Evolutionary conservation across 2,329 filamentous ascomycete genomes (phyloP), one percentile per base, ranked within the genome.

Genomic region (Pseudogymnoascus sp.): DNA sequence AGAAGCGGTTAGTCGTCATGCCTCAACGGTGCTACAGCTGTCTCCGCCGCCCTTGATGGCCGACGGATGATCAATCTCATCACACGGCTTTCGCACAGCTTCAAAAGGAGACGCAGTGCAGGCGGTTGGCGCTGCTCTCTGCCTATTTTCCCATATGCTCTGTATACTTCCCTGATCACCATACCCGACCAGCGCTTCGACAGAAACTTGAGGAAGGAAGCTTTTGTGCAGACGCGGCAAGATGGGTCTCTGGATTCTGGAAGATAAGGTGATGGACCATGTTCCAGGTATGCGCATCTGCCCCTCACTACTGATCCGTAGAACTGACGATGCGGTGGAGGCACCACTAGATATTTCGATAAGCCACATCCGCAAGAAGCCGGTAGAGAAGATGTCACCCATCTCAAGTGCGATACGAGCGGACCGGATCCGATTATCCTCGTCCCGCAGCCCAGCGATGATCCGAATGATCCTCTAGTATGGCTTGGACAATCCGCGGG

Each of bases 391-490:
- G 77, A 74, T 53, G 75, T 73, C 53, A 73, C 78, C 25, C 77
- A 78, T 65, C 75, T 94, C 69, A 95, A 94, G 75, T 89, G 86
- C 74, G 89, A 92, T 74, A 81, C 75, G 61, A 87, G 80, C 66
- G 88, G 89, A 35, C 78, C 80, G 16, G 75, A 81, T 16, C 84
- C 86, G 60, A 89, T 93, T 69, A 89, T 97, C 69, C 84, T 97
- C 33, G 88, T 95, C 4, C 93, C 93, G 4, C 93, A 97, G 72
- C 93, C 93, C 2, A 92, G 88, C 66, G 89, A 96, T 74, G 91
- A 96, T 73, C 91, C 90, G 3, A 93, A 95, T 73, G 92, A 97
- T 75, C 92, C 91, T 31, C 79, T 96, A 68, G 84, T 87, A 80
- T 65, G 76, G 69, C 44, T 59, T 25, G 23, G 28, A 47, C 18